Percentiles rank a stretch among this genome's conserved stretches.
Evolutionary conservation across 208 protist species (phyloP).

Genomic region (Leishmania turanica): DNA sequence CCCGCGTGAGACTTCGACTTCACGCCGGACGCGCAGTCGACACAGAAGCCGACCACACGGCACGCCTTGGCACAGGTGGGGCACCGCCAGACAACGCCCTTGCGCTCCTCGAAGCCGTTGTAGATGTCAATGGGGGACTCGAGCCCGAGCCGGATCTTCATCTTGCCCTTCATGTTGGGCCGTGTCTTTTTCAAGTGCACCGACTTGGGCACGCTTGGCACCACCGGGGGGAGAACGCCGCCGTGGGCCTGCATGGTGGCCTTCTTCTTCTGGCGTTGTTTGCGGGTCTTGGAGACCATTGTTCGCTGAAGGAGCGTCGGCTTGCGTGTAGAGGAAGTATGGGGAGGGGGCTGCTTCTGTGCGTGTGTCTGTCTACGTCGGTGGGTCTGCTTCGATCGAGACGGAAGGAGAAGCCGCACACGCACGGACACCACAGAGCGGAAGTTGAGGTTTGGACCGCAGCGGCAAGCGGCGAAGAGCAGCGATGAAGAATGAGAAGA

Average conservation of each 20-base stretch:
- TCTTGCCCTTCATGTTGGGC: slow-evolving; percentile 90
- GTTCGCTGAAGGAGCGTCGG: neutral
- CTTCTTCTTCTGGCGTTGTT: slow-evolving; percentile 87
- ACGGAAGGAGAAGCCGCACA: neutral
- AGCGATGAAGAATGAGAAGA: neutral
- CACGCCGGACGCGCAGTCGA: slow-evolving; percentile 74
- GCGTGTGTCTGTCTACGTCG: neutral
- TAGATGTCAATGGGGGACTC: slow-evolving; percentile 88
- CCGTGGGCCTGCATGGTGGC: slow-evolving; percentile 61
- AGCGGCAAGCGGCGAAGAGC: neutral
- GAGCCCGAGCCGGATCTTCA: slow-evolving; percentile 89
- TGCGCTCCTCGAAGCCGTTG: slow-evolving; percentile 80
- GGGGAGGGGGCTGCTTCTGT: neutral
- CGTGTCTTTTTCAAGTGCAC: slow-evolving; percentile 90
- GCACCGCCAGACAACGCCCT: slow-evolving; percentile 86
- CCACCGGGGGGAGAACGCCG: slow-evolving; percentile 64
- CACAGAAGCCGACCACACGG: slow-evolving; percentile 86
- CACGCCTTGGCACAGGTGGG: slow-evolving; percentile 67
- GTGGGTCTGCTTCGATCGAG: neutral
- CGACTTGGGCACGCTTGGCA: slow-evolving; percentile 72
- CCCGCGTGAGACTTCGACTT: slow-evolving; percentile 65
- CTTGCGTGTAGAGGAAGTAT: neutral
- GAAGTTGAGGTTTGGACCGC: neutral
- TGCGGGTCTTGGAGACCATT: slow-evolving; percentile 91
- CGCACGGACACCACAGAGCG: no score